Evolutionary conservation across 495 filamentous ascomycete species (phyloP), one percentile per base, ranked within the genome.

Genomic region (Neurospora sp.): DNA sequence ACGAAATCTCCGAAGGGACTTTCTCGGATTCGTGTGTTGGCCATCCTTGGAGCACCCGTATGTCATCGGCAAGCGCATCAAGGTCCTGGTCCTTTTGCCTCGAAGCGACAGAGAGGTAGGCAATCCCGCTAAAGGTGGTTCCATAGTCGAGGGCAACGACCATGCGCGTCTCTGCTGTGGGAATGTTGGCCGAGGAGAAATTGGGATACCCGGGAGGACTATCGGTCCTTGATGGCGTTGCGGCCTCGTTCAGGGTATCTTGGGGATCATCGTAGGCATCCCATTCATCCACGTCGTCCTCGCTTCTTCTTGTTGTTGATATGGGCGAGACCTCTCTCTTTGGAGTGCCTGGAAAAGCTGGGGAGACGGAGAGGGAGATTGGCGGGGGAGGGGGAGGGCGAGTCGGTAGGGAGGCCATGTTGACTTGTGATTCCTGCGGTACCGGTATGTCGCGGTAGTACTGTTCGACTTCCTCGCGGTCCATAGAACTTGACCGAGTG

Each of bases 141-240:
- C 81, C 81, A 71, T 82, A 82, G 70, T 82, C 81, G 1, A 82
- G 9, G n/a, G 75, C 80, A 18, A 82, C 35, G 16, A 81, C 65
- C 41, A 82, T 73, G 27, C 78, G 76, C 2, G 76, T 74, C 40
- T 73, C 71, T 10, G 70, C 53, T 0, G 68, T 27, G 2, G 71
- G 65, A 2, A 68, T 35, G 1, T 39, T 38, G 22, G 35, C 44
- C 18, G 45, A 39, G 14, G 72, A 20, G 31, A 47, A 41, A 39
- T 12, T 35, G 31, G 44, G 16, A 37, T 18, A 65, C 2, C 27
- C 2, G 0, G 22, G 14, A 1, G 53, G 53, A 2, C 53, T 65
- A 35, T 65, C 53, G 1, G 53, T 65, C 18, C 53, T 35, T 18
- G 53, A 65, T 0, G 27, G 27, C 22, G 53, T 65, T 35, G 31